Conservation (phyloP, 768 basidiomycete genomes). For the Phaeolepiota aurea region DNA sequence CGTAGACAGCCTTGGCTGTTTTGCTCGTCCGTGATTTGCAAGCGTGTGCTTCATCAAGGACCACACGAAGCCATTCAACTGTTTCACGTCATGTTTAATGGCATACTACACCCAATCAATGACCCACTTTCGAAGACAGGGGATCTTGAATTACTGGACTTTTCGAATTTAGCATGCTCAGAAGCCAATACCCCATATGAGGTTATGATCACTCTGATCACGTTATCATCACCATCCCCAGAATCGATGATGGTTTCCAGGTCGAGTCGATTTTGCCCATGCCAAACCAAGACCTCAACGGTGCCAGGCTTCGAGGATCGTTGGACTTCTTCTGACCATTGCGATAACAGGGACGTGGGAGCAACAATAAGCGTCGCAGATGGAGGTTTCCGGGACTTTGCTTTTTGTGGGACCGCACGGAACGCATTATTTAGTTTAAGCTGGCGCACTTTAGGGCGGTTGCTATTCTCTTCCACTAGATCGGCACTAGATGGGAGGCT, state of each 20-base stretch:
- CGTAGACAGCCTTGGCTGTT: slow-evolving; percentile 84
- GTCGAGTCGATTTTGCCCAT: slow-evolving; percentile 79
- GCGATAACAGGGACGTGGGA: slow-evolving; percentile 83
- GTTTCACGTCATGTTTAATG: not conserved
- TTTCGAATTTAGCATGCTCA: slow-evolving; percentile 70
- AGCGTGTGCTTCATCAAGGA: slow-evolving; percentile 92
- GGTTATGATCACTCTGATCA: slow-evolving; percentile 77
- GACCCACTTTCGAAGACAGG: slow-evolving; percentile 65
- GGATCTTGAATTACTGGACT: slow-evolving; percentile 34
- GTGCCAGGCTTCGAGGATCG: slow-evolving; percentile 71
- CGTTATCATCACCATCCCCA: slow-evolving; percentile 38
- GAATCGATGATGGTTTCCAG: slow-evolving; percentile 50
- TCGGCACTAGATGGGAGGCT: slow-evolving; percentile 44
- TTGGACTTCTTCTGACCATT: slow-evolving; percentile 91
- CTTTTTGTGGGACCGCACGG: slow-evolving; percentile 29
- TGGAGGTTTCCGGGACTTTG: slow-evolving; percentile 20
- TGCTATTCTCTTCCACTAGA: slow-evolving; percentile 16
- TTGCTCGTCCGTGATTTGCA: slow-evolving; percentile 87
- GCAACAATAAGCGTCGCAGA: slow-evolving; percentile 85
- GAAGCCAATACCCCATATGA: slow-evolving; percentile 90
- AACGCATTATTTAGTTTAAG: slow-evolving; percentile 59
- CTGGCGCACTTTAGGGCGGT: slow-evolving; percentile 39
- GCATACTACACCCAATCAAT: not conserved
- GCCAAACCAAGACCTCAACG: slow-evolving; percentile 69
- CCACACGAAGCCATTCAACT: slow-evolving; percentile 78